These are phyloP conservation scores for Lasiodiplodia gonubiensis DNA, from an alignment of 2,329 filamentous ascomycete genomes.

Conservation along the genomic window DNA sequence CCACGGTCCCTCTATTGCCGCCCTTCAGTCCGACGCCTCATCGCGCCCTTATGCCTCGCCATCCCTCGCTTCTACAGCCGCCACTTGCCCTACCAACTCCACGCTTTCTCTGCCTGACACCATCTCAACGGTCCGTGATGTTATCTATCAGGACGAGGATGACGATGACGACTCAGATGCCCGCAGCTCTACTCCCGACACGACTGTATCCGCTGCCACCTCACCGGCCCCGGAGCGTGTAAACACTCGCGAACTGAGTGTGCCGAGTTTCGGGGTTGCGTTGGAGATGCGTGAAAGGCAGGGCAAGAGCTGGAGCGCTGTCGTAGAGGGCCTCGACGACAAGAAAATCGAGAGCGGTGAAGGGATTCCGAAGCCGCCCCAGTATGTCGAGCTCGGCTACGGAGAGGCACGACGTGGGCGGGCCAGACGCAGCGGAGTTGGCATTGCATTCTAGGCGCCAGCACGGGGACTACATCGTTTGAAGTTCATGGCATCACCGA, in stretches of 20 bases:
- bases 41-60: neutral
- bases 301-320: slow-evolving; percentile 17
- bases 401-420: slow-evolving; percentile 5
- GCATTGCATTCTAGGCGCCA: slow-evolving; percentile 1
- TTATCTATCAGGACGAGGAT: neutral
- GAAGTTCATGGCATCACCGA: neutral
- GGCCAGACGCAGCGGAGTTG: neutral
- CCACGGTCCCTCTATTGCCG: neutral
- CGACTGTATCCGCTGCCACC: neutral
- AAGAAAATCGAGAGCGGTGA: slow-evolving; percentile 10
- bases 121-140: slow-evolving; percentile 2
- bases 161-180: slow-evolving; percentile 9
- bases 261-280: slow-evolving; percentile 8
- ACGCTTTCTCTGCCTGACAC: slow-evolving; percentile 7
- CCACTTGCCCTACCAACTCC: slow-evolving; percentile 13
- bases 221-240: neutral
- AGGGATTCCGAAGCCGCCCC: neutral
- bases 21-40: neutral
- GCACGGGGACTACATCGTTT: neutral
- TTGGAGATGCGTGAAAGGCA: slow-evolving; percentile 14
- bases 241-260: neutral
- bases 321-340: slow-evolving; percentile 8
- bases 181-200: slow-evolving; percentile 14
- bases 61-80: slow-evolving; percentile 5
- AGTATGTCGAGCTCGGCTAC: neutral